A percentile compares a stretch with the other conserved stretches of the same genome.
phyloP scores from a whole-genome alignment of 768 basidiomycete species.

The Lactarius quietus region DNA sequence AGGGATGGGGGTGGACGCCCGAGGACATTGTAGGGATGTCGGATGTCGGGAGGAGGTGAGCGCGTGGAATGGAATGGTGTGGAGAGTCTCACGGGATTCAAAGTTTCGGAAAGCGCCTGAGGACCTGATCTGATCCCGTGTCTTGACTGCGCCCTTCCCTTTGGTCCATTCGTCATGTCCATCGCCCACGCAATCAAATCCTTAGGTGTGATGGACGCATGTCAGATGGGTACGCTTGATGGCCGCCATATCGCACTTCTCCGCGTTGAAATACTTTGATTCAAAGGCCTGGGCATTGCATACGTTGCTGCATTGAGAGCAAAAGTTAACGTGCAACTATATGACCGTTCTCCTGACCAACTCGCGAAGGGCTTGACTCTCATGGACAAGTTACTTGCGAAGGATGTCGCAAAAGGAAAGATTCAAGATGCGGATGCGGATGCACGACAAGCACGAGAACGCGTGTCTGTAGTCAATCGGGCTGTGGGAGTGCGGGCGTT shows the following conservation, averaged over 20 bases:
- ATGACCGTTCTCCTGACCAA: conserved; percentile 75
- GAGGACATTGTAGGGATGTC: conserved; percentile 5
- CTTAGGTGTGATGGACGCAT: conserved; percentile 77
- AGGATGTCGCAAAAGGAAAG: conserved; percentile 83
- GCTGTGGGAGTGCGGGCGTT: conserved; percentile 51
- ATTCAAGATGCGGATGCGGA: conserved; percentile 62
- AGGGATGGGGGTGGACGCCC: not conserved
- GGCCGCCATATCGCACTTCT: not conserved
- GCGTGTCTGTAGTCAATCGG: conserved; percentile 56
- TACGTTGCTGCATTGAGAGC: conserved; percentile 83
- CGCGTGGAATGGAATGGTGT: not conserved
- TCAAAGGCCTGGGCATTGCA: conserved; percentile 79
- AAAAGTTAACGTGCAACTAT: conserved; percentile 78
- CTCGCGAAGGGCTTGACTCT: conserved; percentile 67
- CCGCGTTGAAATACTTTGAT: not conserved
- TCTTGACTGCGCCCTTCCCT: not conserved
- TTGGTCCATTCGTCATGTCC: conserved; percentile 38
- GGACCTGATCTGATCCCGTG: not conserved
- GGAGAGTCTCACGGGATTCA: not conserved
- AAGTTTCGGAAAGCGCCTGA: not conserved
- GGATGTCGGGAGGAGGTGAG: not conserved
- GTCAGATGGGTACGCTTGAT: conserved; percentile 57
- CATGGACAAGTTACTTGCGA: conserved; percentile 79
- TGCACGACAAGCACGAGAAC: conserved; percentile 67
- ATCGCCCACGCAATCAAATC: conserved; percentile 69